Conservation (phyloP, 441 rosid species). For the Populus trichocarpa region DNA sequence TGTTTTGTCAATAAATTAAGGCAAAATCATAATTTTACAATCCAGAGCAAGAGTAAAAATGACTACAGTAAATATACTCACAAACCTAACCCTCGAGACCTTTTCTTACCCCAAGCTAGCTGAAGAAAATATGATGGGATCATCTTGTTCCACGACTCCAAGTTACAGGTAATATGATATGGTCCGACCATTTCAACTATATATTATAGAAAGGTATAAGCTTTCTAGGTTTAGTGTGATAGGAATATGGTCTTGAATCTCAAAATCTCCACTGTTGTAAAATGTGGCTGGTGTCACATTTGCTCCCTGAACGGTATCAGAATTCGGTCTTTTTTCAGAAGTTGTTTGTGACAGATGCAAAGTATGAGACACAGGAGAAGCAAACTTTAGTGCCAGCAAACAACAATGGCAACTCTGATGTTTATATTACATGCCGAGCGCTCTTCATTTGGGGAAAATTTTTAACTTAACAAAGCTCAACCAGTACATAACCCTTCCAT, state of each 20-base stretch:
- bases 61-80: too few species aligned
- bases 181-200: too few species aligned
- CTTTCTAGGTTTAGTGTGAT: too few species aligned
- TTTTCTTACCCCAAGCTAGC: too few species aligned
- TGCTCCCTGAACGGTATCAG: constrained; percentile 81
- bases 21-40: too few species aligned
- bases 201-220: too few species aligned
- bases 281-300: constrained; percentile 73
- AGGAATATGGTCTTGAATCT: constrained; percentile 48
- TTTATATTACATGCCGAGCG: background rate
- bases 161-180: too few species aligned
- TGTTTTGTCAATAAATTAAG: too few species aligned
- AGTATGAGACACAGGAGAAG: background rate
- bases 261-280: constrained; percentile 86
- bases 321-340: constrained; percentile 61
- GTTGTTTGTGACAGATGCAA: constrained; percentile 73
- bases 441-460: background rate
- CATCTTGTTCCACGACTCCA: too few species aligned
- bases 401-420: background rate
- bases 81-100: too few species aligned
- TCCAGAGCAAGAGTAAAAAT: too few species aligned
- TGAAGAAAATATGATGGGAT: too few species aligned
- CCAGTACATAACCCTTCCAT: background rate
- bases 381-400: background rate
- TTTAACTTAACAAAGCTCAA: background rate